phyloP scores from a whole-genome alignment of 2,329 filamentous ascomycete species.

The Knoxdaviesia capensis region DNA sequence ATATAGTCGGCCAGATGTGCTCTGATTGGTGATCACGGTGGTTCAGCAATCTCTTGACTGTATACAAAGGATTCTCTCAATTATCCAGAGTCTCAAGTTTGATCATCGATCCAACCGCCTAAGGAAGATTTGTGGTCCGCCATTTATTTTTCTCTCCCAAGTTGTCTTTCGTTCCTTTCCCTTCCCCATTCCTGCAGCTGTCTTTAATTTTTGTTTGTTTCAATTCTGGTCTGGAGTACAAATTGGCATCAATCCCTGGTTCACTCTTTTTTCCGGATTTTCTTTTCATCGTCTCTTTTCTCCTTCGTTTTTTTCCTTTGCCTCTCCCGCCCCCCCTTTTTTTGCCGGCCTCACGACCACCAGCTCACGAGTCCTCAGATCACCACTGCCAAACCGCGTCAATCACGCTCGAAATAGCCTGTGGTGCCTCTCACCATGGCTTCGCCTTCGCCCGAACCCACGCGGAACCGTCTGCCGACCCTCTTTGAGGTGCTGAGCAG shows the following conservation, averaged over 20 bases:
- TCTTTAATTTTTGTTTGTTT: too few species aligned
- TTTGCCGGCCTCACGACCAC: not conserved
- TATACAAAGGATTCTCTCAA: too few species aligned
- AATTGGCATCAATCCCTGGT: too few species aligned
- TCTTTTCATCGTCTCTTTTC: not conserved
- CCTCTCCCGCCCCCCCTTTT: not conserved
- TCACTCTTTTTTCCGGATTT: not conserved
- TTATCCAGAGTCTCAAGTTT: too few species aligned
- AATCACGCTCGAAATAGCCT: not conserved
- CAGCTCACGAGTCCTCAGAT: too few species aligned
- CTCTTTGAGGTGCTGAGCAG: slow-evolving; percentile 91
- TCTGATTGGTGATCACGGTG: too few species aligned
- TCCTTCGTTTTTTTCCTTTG: not conserved
- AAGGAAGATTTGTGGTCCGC: not conserved
- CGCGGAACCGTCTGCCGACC: slow-evolving; percentile 73
- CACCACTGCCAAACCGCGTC: too few species aligned
- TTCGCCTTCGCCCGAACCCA: slow-evolving; percentile 32
- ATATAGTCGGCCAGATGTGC: too few species aligned
- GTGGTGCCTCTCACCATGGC: slow-evolving; percentile 1
- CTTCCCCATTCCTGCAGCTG: not conserved
- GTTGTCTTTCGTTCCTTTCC: not conserved
- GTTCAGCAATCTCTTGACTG: too few species aligned
- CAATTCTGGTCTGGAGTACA: too few species aligned
- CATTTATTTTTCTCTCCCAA: not conserved
- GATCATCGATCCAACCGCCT: too few species aligned